A percentile compares a stretch with the other conserved stretches of the same genome.
phyloP scores from a whole-genome alignment of 2,329 filamentous ascomycete genomes.

The Ophiostoma triangulosporum region DNA sequence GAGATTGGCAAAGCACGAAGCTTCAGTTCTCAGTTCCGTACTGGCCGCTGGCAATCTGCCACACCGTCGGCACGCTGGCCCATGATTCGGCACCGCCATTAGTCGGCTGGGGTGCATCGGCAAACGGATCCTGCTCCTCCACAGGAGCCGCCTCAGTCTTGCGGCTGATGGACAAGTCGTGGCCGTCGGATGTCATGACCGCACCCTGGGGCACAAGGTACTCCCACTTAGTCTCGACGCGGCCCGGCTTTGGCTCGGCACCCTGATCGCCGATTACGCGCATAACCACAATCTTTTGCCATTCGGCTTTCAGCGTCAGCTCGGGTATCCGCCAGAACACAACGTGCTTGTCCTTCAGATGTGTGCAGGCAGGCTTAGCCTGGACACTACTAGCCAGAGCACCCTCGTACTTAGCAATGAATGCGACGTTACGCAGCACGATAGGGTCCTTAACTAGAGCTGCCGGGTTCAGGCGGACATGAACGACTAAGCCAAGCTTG shows the following conservation, averaged over 20 bases:
- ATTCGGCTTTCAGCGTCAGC: conserved; percentile 36
- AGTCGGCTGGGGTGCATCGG: conserved; percentile 35
- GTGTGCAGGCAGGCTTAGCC: conserved; percentile 68
- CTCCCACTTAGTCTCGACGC: conserved; percentile 51
- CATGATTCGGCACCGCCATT: conserved; percentile 30
- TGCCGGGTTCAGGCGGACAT: conserved; percentile 68
- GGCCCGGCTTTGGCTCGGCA: conserved; percentile 41
- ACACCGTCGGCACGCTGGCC: conserved; percentile 51
- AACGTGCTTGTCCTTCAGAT: conserved; percentile 60
- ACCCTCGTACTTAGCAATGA: conserved; percentile 60
- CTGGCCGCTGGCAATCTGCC: conserved; percentile 61
- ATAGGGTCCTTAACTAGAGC: conserved; percentile 18
- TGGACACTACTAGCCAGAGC: conserved; percentile 52
- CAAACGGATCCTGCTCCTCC: conserved; percentile 53
- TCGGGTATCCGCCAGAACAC: conserved; percentile 75
- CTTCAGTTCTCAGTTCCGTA: conserved; percentile 44
- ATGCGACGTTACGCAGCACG: conserved; percentile 55
- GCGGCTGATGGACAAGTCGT: conserved; percentile 52
- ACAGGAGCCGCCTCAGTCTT: conserved; percentile 31
- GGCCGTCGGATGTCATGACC: conserved; percentile 33
- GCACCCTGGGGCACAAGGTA: conserved; percentile 45
- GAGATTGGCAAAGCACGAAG: not conserved
- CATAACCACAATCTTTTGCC: conserved; percentile 62
- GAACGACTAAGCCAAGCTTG: conserved; percentile 74
- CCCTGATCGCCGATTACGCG: conserved; percentile 41